Percentiles rank a stretch among this genome's conserved stretches.
Conservation (phyloP, 2,329 filamentous ascomycete species). For the Leptographium radiaticola region DNA sequence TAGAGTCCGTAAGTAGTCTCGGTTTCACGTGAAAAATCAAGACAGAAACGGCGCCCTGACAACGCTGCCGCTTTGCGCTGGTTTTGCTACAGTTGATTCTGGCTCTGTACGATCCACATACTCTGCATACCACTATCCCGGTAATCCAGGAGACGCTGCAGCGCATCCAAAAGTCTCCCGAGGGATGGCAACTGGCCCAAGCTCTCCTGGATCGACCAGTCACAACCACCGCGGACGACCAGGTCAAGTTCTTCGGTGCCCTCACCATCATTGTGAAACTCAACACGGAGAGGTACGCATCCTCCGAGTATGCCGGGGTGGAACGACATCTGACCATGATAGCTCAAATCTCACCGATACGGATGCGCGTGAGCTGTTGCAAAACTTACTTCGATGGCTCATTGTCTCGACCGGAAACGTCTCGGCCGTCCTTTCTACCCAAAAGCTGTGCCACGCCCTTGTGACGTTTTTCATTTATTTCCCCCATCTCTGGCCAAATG, state of each 20-base stretch:
- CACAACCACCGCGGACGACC: slow-evolving; percentile 46
- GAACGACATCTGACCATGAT: not conserved
- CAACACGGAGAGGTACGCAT: slow-evolving; percentile 66
- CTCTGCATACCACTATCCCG: slow-evolving; percentile 31
- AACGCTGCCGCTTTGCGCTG: not conserved
- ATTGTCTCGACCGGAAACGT: slow-evolving; percentile 37
- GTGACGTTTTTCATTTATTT: slow-evolving; percentile 65
- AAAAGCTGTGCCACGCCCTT: slow-evolving; percentile 66
- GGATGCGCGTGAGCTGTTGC: slow-evolving; percentile 45
- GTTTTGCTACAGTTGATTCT: slow-evolving; percentile 27
- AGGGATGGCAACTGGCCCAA: slow-evolving; percentile 79
- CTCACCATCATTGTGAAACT: slow-evolving; percentile 90
- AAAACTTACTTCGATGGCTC: slow-evolving; percentile 50
- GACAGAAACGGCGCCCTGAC: not conserved
- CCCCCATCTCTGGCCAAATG: slow-evolving; percentile 51
- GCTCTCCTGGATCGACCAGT: slow-evolving; percentile 40
- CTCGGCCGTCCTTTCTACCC: slow-evolving; percentile 47
- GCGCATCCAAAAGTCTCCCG: slow-evolving; percentile 60
- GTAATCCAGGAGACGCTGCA: slow-evolving; percentile 62
- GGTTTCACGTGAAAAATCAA: no score
- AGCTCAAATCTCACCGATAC: slow-evolving; percentile 40
- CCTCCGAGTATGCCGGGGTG: no score
- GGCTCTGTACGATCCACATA: slow-evolving; percentile 37
- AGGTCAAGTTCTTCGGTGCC: slow-evolving; percentile 83
- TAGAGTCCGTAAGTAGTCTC: slow-evolving; percentile 18